These are phyloP conservation scores for Aspergillus sp. DNA, from an alignment of 2,329 filamentous ascomycete genomes.

Conservation along the genomic window DNA sequence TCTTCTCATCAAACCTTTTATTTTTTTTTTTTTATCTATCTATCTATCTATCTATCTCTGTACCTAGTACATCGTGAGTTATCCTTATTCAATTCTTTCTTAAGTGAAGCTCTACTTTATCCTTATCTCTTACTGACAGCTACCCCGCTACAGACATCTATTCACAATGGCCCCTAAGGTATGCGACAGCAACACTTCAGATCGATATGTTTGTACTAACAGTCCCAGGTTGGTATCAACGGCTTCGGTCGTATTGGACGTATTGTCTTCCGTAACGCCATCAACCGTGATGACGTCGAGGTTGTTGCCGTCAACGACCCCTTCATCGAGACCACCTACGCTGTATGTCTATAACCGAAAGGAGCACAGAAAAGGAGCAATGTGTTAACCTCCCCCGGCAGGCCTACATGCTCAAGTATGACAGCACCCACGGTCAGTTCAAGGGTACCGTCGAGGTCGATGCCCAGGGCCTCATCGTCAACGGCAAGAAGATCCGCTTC, in stretches of 20 bases:
- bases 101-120: no score
- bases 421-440: slow-evolving; percentile 94
- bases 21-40: neutral
- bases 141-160: slow-evolving; percentile 20
- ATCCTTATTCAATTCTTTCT: no score
- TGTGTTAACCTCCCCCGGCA: slow-evolving; percentile 31
- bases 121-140: slow-evolving; percentile 18
- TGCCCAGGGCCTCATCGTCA: slow-evolving; percentile 70
- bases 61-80: no score
- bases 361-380: no score
- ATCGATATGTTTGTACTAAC: no score
- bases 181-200: no score
- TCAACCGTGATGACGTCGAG: slow-evolving; percentile 82
- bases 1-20: neutral
- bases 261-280: slow-evolving; percentile 97
- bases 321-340: slow-evolving; percentile 97
- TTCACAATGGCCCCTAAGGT: slow-evolving; percentile 30
- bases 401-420: slow-evolving; percentile 99
- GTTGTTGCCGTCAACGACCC: slow-evolving; percentile 98
- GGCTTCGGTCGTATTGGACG: slow-evolving; percentile 99
- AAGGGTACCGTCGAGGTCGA: slow-evolving; percentile 78
- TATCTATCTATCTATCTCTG: neutral
- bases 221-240: slow-evolving; percentile 74
- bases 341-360: slow-evolving; percentile 58
- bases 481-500: slow-evolving; percentile 93